A percentile compares a stretch with the other conserved stretches of the same genome.
phyloP scores from a whole-genome alignment of 257 asterid genomes.

The Penstemon newberryi region DNA sequence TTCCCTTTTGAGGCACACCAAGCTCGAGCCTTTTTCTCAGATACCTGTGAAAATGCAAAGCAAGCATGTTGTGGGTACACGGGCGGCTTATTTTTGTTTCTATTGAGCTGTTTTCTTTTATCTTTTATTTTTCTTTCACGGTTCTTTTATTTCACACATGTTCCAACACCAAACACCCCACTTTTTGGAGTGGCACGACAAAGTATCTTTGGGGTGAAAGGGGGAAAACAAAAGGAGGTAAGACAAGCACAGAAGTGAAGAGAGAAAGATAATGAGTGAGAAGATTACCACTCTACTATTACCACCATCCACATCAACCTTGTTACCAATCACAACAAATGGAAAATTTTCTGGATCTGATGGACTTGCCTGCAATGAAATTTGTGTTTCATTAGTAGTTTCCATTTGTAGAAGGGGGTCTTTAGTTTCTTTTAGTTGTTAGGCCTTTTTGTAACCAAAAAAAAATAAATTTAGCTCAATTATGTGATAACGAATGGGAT shows the following conservation, averaged over 20 bases:
- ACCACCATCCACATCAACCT: conserved; percentile 94
- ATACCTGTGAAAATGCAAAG: conserved; percentile 50
- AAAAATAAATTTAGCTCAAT: neutral
- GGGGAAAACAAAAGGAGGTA: neutral
- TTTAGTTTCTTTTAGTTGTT: no score
- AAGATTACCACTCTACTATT: conserved; percentile 82
- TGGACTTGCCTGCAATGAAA: conserved; percentile 85
- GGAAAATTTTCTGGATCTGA: conserved; percentile 97
- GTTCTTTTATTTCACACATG: neutral
- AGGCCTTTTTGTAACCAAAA: no score
- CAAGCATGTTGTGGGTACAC: neutral
- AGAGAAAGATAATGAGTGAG: neutral
- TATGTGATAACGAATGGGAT: neutral
- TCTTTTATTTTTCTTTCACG: neutral
- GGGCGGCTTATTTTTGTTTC: neutral
- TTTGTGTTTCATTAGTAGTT: conserved; percentile 4
- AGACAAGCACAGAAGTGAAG: neutral
- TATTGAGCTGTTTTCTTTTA: neutral
- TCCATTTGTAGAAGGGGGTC: neutral
- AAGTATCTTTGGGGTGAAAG: neutral
- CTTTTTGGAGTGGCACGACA: no score
- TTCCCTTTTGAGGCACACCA: conserved; percentile 98
- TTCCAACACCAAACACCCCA: no score
- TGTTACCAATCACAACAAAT: conserved; percentile 96
- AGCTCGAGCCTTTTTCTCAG: conserved; percentile 97